Percentiles rank a stretch among this genome's conserved stretches.
These are phyloP conservation scores for Monilinia polystroma DNA, from an alignment of 2,329 filamentous ascomycete genomes.

Conservation along the genomic window DNA sequence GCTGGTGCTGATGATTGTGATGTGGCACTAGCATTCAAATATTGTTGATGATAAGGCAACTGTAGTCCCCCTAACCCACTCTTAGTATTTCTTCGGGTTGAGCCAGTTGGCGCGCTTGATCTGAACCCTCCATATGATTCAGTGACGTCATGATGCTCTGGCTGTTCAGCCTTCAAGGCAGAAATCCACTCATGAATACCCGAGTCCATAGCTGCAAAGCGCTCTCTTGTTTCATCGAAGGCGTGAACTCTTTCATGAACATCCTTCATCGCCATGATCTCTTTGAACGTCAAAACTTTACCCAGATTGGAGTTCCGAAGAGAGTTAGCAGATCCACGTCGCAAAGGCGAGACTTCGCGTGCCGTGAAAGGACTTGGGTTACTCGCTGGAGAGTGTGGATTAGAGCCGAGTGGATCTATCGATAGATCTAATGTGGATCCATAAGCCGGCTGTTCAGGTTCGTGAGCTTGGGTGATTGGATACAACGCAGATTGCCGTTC, in stretches of 20 bases:
- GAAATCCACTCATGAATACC: constrained; percentile 64
- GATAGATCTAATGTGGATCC: constrained; percentile 31
- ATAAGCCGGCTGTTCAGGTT: constrained; percentile 44
- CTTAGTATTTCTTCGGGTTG: constrained; percentile 32
- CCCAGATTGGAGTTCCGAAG: constrained; percentile 15
- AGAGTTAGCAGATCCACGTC: constrained; percentile 25
- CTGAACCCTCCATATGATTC: constrained; percentile 28
- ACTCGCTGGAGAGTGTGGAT: constrained; percentile 21
- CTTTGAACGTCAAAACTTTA: constrained; percentile 54
- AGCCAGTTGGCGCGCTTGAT: constrained; percentile 25
- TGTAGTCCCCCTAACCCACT: constrained; percentile 35
- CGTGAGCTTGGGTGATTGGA: constrained; percentile 35
- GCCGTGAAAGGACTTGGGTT: constrained; percentile 20
- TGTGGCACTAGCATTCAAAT: constrained; percentile 50
- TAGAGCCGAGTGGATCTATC: constrained; percentile 6
- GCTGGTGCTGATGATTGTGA: constrained; percentile 31
- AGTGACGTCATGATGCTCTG: constrained; percentile 48
- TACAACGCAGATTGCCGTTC: constrained; percentile 39
- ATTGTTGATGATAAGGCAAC: constrained; percentile 57
- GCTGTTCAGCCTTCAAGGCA: constrained; percentile 47
- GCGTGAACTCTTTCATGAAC: constrained; percentile 67
- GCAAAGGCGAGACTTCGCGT: constrained; percentile 26
- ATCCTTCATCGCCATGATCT: constrained; percentile 71
- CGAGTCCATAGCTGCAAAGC: constrained; percentile 71
- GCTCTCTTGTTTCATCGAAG: constrained; percentile 69